Base-by-base conservation (phyloP, 495 filamentous ascomycete genomes). In the Acidomyces sp. region DNA sequence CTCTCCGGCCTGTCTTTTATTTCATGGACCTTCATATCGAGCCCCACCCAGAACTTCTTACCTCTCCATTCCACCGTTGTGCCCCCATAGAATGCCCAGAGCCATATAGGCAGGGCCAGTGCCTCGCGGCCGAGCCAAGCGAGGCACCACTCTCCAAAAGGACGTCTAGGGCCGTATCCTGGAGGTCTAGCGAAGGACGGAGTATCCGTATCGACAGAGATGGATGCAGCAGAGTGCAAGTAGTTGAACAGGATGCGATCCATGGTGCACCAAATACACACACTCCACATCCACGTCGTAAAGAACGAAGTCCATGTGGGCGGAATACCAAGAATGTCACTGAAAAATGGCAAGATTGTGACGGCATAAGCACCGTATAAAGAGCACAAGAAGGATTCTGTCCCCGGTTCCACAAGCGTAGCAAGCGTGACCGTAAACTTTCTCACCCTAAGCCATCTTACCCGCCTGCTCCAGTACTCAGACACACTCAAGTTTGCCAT, bases 391-490 rank as follows among this genome's bases (percentile, higher is more conserved):
- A 96, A 62, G n/a, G 77, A 80, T 60, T 96, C 92, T 2, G 90
- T 90, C 2, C 85, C 86, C 0, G 87, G 88, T 50, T 99, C 92
- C n/a, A 94, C 79, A 1, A 95, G 63, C 0, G 92, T 95, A 0
- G 92, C 92, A 0, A 80, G 66, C 13, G 81, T 65, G 22, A 95
- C 88, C 4, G 87, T 94, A 67, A 83, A 99, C 55, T 96, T 99
- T 22, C 92, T 69, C 3, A 93, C 92, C 0, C 92, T 74, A 13
- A 95, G 62, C 92, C 92, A 99, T 30, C 92, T 72, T 0, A 88
- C 76, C 4, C 92, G 74, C 12, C 92, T 78, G 2, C 78, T 81
- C 18, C 86, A 69, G 59, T 93, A 95, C 9, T 82, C 79, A 4
- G 56, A 58, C 2, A 92, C 64, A n/a, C 75, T 76, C 75, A 90